phyloP scores from a whole-genome alignment of 2,329 filamentous ascomycete genomes.

The Arthrinium puccinioides region DNA sequence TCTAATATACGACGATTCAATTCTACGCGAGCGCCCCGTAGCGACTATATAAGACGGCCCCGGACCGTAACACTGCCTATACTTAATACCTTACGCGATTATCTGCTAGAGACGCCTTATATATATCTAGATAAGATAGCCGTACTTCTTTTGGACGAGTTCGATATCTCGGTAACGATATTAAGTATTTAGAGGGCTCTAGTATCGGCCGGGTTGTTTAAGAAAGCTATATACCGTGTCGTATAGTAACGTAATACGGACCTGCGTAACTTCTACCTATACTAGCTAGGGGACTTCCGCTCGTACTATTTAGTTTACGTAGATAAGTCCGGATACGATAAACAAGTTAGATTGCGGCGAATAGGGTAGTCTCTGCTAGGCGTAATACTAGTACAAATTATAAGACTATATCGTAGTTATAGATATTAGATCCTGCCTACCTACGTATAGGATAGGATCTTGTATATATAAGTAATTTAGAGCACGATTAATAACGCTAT shows the following conservation, averaged over 20 bases:
- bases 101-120: background rate
- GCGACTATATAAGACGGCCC: background rate
- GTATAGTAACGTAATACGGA: background rate
- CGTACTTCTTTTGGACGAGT: background rate
- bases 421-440: constrained; percentile 14
- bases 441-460: constrained; percentile 14
- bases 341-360: constrained; percentile 21
- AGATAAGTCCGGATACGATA: constrained; percentile 25
- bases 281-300: constrained; percentile 8
- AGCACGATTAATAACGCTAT: constrained; percentile 13
- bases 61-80: background rate
- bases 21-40: background rate
- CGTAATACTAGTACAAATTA: constrained; percentile 12
- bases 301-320: constrained; percentile 22
- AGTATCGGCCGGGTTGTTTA: background rate
- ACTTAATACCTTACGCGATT: background rate
- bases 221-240: background rate
- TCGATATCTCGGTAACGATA: background rate
- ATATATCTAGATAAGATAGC: background rate
- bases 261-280: background rate
- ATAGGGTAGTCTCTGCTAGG: constrained; percentile 23
- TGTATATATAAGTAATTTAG: constrained; percentile 12
- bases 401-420: constrained; percentile 7
- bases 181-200: background rate
- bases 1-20: background rate